Evolutionary conservation across 371 early-diverging fungal genomes (phyloP), one percentile per base, ranked within the genome.

Genomic region (Gilbertella persicaria): DNA sequence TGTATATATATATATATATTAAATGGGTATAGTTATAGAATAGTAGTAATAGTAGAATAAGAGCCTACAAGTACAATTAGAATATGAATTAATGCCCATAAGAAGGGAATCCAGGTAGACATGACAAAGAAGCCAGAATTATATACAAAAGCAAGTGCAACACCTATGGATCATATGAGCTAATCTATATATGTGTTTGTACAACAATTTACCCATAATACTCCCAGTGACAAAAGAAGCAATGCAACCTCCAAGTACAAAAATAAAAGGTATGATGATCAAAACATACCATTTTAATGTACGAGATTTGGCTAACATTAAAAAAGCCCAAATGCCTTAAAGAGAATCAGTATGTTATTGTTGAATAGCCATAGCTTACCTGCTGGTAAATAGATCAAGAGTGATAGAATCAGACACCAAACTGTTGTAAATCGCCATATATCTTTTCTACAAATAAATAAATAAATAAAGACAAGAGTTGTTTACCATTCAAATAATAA

Each of bases 61-160:
- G 80, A 78, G 1, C 84, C 81, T 52, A 85, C 69, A 30, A 87
- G 51, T 7, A 83, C 80, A 17, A 85, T 64, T 10, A 87, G 57
- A 0, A 83, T 78, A 59, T 87, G 85, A 40, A 85, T 80, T 12
- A 87, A 62, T n/a, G 79, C 81, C 85, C 87, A 87, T 33, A 87
- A 60, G 42, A 84, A 80, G 1, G 87, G 87, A 20, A 84, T 78
- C 87, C 87, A 87, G 10, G 83, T 82, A 3, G 84, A 80, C 85
- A 87, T 84, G 60, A 74, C 75, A 62, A 85, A 87, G 39, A 74
- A 71, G 1, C 87, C 87, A 24, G 85, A 71, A 48, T 78, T 79
- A 52, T 87, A 87, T 1, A 87, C 75, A 49, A 77, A 68, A 1
- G 78, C 77, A 13, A 87, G 67, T 6, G 82, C 84, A 21, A 80